Evolutionary conservation across 1,284 basidiomycete species (phyloP).

Genomic region (Vanrija humicola): DNA sequence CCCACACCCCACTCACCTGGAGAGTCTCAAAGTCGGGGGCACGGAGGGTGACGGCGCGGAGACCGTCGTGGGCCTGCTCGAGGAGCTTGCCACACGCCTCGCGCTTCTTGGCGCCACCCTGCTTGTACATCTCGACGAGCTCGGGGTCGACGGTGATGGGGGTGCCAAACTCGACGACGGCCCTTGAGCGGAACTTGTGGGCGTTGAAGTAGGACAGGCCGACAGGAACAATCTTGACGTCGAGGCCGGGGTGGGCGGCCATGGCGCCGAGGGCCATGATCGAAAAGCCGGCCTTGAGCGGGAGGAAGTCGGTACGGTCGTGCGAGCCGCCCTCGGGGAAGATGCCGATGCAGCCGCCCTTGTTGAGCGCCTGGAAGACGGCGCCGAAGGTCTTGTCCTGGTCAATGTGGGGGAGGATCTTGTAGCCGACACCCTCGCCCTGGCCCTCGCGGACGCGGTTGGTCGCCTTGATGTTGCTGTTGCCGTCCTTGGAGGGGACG

Average conservation of each 20-base stretch:
- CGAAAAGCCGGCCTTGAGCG: slow-evolving; percentile 91
- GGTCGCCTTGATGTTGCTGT: slow-evolving; percentile 67
- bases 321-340: slow-evolving; percentile 98
- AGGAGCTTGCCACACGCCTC: slow-evolving; percentile 87
- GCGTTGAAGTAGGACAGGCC: slow-evolving; percentile 95
- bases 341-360: slow-evolving; percentile 87
- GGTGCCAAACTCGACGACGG: slow-evolving; percentile 93
- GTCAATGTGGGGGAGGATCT: slow-evolving; percentile 77
- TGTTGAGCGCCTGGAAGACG: slow-evolving; percentile 83
- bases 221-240: slow-evolving; percentile 90
- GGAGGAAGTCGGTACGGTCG: slow-evolving; percentile 88
- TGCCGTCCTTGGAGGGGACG: slow-evolving; percentile 47
- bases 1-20: slow-evolving; percentile 61
- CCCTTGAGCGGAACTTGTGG: slow-evolving; percentile 88
- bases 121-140: slow-evolving; percentile 82
- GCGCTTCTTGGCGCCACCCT: slow-evolving; percentile 82
- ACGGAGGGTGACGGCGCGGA: slow-evolving; percentile 94
- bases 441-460: slow-evolving; percentile 62
- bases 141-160: slow-evolving; percentile 85
- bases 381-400: slow-evolving; percentile 93
- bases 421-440: slow-evolving; percentile 63
- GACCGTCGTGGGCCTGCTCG: slow-evolving; percentile 88
- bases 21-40: slow-evolving; percentile 98
- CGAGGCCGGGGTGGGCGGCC: slow-evolving; percentile 79
- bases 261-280: slow-evolving; percentile 98